phyloP scores from a whole-genome alignment of 257 asterid genomes.

The Solanum bukasovii region DNA sequence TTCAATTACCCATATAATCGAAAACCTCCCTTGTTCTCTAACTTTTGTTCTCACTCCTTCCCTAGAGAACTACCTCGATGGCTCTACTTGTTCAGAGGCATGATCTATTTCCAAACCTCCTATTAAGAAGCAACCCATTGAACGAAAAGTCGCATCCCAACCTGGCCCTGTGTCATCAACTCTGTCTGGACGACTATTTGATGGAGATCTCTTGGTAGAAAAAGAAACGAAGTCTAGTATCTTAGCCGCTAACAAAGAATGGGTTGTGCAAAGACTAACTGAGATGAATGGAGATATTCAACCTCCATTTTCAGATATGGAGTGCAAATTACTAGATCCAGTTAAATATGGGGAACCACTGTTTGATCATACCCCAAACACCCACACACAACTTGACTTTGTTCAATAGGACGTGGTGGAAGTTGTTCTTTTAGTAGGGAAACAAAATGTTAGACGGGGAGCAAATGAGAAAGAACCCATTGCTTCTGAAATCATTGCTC shows the following conservation, averaged over 20 bases:
- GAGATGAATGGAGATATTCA: not conserved
- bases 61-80: not conserved
- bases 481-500: not conserved
- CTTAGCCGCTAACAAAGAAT: no score
- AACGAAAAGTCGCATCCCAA: rapidly evolving
- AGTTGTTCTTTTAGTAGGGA: no score
- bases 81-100: not conserved
- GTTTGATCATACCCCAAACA: not conserved
- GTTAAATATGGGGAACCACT: no score
- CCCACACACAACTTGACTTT: not conserved
- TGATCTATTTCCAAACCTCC: not conserved
- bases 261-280: not conserved
- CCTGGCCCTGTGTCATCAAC: not conserved
- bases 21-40: no score
- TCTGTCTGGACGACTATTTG: not conserved
- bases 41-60: not conserved
- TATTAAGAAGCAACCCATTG: not conserved
- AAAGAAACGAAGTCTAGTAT: no score
- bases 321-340: not conserved
- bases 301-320: not conserved
- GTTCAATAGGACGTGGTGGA: not conserved
- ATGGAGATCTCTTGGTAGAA: not conserved
- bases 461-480: not conserved
- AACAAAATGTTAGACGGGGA: no score
- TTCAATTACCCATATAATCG: not conserved